phyloP scores from a whole-genome alignment of 2,329 filamentous ascomycete genomes.

The Pseudocercospora fuligena region DNA sequence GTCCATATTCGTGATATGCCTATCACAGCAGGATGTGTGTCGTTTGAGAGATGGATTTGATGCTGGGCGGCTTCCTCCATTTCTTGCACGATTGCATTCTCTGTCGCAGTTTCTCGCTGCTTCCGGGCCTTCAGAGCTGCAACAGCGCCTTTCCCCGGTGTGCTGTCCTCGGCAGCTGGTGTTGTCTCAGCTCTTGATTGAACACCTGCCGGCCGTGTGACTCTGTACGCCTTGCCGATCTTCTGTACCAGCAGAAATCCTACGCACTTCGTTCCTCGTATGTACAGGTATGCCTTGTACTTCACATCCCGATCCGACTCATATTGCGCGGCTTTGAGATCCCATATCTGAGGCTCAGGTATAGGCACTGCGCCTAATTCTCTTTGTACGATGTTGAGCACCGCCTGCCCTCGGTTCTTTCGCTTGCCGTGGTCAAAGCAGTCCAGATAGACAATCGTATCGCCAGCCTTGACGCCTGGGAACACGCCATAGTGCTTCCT shows the following conservation, averaged over 20 bases:
- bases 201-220: slow-evolving; percentile 43
- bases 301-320: slow-evolving; percentile 44
- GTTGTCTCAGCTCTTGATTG: slow-evolving; percentile 18
- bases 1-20: slow-evolving; percentile 71
- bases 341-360: slow-evolving; percentile 62
- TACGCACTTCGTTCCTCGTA: slow-evolving; percentile 65
- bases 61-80: slow-evolving; percentile 23
- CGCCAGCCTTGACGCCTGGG: slow-evolving; percentile 39
- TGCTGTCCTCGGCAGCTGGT: slow-evolving; percentile 26
- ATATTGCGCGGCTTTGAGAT: slow-evolving; percentile 43
- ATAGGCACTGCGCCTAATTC: slow-evolving; percentile 67
- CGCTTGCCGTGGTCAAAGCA: slow-evolving; percentile 58
- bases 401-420: slow-evolving; percentile 59
- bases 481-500: slow-evolving; percentile 20
- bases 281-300: slow-evolving; percentile 66
- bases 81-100: slow-evolving; percentile 13
- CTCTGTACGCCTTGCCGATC: slow-evolving; percentile 61
- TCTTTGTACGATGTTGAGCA: slow-evolving; percentile 64
- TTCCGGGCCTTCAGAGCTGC: slow-evolving; percentile 34
- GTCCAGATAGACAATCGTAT: slow-evolving; percentile 63
- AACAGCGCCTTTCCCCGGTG: slow-evolving; percentile 18
- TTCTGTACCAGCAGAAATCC: slow-evolving; percentile 66
- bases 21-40: slow-evolving; percentile 52
- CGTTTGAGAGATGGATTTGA: slow-evolving; percentile 31
- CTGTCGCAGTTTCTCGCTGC: slow-evolving; percentile 24